Percentiles rank a stretch among this genome's conserved stretches.
Evolutionary conservation across 176 grass and related monocot genomes (phyloP).

Genomic region (Triticum dicoccoides): DNA sequence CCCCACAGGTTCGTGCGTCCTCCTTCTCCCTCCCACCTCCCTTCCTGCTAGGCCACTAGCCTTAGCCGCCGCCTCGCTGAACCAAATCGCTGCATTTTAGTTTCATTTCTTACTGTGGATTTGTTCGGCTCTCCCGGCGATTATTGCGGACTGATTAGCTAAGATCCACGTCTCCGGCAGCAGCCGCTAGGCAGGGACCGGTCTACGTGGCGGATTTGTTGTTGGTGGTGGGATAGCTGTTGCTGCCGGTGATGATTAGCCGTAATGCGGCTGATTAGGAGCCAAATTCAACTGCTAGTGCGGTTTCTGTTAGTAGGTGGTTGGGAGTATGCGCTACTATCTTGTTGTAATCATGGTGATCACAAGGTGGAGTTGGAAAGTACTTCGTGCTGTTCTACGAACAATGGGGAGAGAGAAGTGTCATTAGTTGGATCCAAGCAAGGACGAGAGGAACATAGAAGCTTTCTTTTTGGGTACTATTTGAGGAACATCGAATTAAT

Average conservation of each 20-base stretch:
- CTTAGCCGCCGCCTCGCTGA: neutral
- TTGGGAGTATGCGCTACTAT: constrained; percentile 12
- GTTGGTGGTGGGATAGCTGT: constrained; percentile 33
- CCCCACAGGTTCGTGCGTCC: constrained; percentile 53
- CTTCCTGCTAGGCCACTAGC: neutral
- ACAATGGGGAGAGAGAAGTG: neutral
- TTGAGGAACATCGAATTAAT: neutral
- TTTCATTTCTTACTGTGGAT: neutral
- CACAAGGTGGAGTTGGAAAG: constrained; percentile 3
- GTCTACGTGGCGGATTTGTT: neutral
- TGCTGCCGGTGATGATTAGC: constrained; percentile 34
- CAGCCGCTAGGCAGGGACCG: neutral
- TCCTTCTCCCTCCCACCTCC: neutral
- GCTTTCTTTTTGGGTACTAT: neutral
- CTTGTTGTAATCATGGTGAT: constrained; percentile 34
- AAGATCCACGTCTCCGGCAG: constrained; percentile 31
- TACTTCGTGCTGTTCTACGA: neutral
- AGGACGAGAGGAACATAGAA: neutral
- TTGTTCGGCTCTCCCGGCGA: constrained; percentile 6
- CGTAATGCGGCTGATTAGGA: constrained; percentile 23
- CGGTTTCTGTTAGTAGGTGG: constrained; percentile 23
- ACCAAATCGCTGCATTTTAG: neutral
- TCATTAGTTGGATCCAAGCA: neutral
- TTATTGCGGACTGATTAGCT: constrained; percentile 23
- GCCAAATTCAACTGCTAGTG: neutral